Conservation (phyloP, 2,329 filamentous ascomycete species). For the Penicillium sp. region DNA sequence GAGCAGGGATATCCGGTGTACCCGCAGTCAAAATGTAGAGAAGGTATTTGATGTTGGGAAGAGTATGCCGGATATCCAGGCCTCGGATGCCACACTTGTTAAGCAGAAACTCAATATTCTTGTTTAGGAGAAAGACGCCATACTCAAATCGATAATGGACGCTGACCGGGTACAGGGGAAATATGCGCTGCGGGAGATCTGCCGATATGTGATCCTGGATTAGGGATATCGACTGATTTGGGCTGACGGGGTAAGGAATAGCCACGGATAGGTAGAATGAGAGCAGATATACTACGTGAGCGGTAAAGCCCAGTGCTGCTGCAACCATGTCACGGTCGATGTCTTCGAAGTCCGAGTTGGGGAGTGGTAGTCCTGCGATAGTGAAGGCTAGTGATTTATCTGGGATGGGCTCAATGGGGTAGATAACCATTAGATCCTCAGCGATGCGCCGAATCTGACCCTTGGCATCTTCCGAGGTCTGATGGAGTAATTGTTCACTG, state of each 20-base stretch:
- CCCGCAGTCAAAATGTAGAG: conserved; percentile 87
- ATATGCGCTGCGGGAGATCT: conserved; percentile 61
- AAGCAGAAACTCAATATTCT: conserved; percentile 77
- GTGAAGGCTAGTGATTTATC: conserved; percentile 73
- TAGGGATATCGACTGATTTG: conserved; percentile 71
- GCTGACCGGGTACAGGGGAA: conserved; percentile 75
- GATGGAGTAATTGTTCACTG: conserved; percentile 56
- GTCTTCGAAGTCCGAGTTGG: conserved; percentile 76
- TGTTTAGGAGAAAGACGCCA: conserved; percentile 93
- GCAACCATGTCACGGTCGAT: conserved; percentile 67
- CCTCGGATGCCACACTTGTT: conserved; percentile 70
- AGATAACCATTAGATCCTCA: conserved; percentile 76
- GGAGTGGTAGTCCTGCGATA: conserved; percentile 74
- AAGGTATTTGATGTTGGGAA: conserved; percentile 91
- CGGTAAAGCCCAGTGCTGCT: conserved; percentile 77
- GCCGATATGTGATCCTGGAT: conserved; percentile 71
- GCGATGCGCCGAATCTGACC: conserved; percentile 88
- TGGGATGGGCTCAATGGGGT: conserved; percentile 71
- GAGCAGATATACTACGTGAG: conserved; percentile 71
- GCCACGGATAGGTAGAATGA: conserved; percentile 79
- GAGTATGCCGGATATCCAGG: conserved; percentile 85
- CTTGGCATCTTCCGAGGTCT: conserved; percentile 64
- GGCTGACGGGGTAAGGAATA: conserved; percentile 75
- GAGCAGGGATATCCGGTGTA: conserved; percentile 58
- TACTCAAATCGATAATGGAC: conserved; percentile 93